A percentile compares a stretch with the other conserved stretches of the same genome.
phyloP scores from a whole-genome alignment of 2,329 filamentous ascomycete species.

The Sclerotinia minor region DNA sequence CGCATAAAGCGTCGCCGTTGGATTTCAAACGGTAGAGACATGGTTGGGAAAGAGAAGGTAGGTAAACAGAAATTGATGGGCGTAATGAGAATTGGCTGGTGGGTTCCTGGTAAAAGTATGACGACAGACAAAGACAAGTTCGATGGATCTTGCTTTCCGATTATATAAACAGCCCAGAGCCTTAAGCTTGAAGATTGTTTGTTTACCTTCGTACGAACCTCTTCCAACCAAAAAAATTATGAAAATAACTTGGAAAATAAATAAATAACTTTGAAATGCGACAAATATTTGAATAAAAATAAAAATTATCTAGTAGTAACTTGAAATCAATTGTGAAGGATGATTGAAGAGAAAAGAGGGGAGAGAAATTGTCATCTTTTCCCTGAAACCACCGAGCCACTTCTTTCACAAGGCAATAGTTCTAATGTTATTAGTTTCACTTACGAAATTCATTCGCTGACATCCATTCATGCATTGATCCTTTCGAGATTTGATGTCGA shows the following conservation, averaged over 20 bases:
- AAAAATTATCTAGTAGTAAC: too few relatives aligned
- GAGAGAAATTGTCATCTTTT: not conserved
- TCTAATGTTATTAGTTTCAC: constrained; percentile 13
- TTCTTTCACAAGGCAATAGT: not conserved
- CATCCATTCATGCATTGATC: constrained; percentile 5
- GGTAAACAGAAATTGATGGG: constrained; percentile 12
- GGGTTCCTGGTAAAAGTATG: constrained; percentile 15
- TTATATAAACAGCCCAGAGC: not conserved
- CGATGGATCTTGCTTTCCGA: constrained; percentile 5
- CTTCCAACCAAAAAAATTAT: not conserved
- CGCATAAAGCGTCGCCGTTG: constrained; percentile 61
- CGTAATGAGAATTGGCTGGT: not conserved
- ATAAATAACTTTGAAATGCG: not conserved
- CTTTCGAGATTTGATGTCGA: not conserved
- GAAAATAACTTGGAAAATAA: not conserved
- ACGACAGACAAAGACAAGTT: constrained; percentile 23
- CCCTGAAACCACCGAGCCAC: constrained; percentile 13
- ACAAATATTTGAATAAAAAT: not conserved
- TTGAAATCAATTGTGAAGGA: not conserved
- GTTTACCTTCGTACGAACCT: not conserved
- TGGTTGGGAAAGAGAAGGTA: constrained; percentile 40
- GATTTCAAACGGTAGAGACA: constrained; percentile 56
- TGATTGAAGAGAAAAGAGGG: not conserved
- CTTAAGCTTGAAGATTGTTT: constrained; percentile 1
- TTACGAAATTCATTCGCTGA: constrained; percentile 15